Conservation (phyloP, 2,329 filamentous ascomycete genomes). For the Alternaria atra region DNA sequence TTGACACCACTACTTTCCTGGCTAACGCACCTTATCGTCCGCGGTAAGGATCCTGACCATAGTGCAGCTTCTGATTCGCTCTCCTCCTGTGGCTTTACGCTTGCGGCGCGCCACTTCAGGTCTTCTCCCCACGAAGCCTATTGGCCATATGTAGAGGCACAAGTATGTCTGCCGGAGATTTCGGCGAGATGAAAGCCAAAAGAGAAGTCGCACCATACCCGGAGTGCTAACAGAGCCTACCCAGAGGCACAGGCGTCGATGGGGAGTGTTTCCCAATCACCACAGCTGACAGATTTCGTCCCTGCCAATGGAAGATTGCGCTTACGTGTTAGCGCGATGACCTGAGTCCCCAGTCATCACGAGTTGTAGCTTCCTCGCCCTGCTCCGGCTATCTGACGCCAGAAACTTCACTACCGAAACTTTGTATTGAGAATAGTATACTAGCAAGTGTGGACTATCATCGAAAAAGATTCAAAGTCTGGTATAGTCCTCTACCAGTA, state of each 20-base stretch:
- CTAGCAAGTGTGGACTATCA: too few species aligned
- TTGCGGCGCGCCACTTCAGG: conserved; percentile 48
- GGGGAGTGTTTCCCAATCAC: too few species aligned
- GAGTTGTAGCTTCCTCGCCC: conserved; percentile 51
- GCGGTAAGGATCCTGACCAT: too few species aligned
- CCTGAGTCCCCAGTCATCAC: conserved; percentile 36
- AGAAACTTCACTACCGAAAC: conserved; percentile 47
- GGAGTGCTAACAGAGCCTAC: too few species aligned
- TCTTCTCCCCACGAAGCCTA: too few species aligned
- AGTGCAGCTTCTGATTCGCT: too few species aligned
- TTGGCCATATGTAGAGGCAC: too few species aligned
- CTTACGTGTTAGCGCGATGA: conserved; percentile 42
- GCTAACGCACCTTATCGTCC: conserved; percentile 40
- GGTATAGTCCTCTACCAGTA: too few species aligned
- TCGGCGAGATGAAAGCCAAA: conserved; percentile 35
- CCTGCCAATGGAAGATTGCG: too few species aligned
- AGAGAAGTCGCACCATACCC: conserved; percentile 28
- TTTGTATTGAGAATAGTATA: conserved; percentile 17
- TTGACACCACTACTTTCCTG: conserved; percentile 41
- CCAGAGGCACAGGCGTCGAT: too few species aligned
- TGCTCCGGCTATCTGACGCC: conserved; percentile 49
- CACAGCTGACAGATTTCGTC: too few species aligned
- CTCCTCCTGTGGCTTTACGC: conserved; percentile 38
- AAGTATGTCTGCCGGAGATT: conserved; percentile 39
- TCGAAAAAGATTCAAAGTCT: too few species aligned